phyloP scores from a whole-genome alignment of 2,329 filamentous ascomycete species.

The Cercospora sesami region DNA sequence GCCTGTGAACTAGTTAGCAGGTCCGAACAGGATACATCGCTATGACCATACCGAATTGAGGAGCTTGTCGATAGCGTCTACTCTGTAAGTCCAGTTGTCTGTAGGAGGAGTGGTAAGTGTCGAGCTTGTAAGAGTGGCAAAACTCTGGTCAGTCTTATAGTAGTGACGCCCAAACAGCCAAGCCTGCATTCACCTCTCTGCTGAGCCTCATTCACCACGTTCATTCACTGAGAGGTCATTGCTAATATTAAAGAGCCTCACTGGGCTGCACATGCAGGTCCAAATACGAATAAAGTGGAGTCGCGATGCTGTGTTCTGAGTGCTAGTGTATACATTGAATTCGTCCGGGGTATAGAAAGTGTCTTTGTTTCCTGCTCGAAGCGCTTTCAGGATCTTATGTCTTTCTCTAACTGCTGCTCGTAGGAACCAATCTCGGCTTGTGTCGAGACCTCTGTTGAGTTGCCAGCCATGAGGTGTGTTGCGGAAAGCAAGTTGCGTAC shows the following conservation, averaged over 20 bases:
- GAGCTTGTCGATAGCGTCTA: background rate
- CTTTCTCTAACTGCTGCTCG: background rate
- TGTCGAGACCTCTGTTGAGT: no score
- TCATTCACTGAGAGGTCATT: background rate
- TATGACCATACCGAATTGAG: background rate
- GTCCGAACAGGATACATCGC: no score
- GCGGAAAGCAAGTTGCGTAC: no score
- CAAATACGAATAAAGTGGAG: no score
- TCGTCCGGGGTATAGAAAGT: background rate
- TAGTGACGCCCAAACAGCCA: background rate
- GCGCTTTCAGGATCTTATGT: background rate
- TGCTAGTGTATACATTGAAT: background rate
- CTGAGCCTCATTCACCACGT: background rate
- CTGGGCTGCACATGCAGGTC: no score
- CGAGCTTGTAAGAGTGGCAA: no score
- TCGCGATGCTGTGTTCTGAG: background rate
- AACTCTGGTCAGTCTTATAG: background rate
- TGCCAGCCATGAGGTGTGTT: no score
- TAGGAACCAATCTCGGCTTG: background rate
- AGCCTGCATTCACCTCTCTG: background rate
- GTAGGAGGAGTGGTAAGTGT: background rate
- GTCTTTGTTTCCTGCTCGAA: background rate
- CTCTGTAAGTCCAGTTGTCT: background rate
- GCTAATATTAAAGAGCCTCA: no score
- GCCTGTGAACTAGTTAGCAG: background rate